Evolutionary conservation across 768 basidiomycete species (phyloP).

Genomic region (Polyporus arcularius): DNA sequence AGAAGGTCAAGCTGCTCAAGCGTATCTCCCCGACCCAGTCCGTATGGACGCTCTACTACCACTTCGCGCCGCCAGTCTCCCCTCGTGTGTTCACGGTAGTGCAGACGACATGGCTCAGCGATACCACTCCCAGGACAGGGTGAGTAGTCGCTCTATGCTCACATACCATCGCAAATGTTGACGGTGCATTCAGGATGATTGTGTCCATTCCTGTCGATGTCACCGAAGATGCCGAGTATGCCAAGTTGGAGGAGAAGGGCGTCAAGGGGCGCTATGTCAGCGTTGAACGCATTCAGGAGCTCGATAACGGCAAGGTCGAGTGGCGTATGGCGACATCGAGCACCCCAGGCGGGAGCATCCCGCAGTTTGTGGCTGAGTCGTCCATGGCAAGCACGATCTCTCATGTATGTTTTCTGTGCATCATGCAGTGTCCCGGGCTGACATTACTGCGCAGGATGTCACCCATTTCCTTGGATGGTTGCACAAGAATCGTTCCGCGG

Average conservation of each 20-base stretch:
- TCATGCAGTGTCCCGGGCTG: background rate
- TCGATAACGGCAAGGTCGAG: conserved; percentile 63
- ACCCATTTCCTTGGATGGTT: conserved; percentile 73
- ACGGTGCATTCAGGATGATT: conserved; percentile 27
- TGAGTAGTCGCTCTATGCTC: conserved; percentile 35
- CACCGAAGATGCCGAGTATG: conserved; percentile 55
- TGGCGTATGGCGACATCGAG: conserved; percentile 84
- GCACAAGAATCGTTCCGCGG: conserved; percentile 33
- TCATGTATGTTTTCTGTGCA: conserved; percentile 43
- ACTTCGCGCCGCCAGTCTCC: conserved; percentile 67
- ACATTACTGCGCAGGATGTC: conserved; percentile 54
- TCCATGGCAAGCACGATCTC: conserved; percentile 65
- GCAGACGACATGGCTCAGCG: conserved; percentile 58
- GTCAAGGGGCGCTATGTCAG: conserved; percentile 69
- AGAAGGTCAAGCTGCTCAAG: conserved; percentile 63
- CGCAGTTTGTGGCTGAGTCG: conserved; percentile 60
- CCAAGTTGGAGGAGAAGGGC: conserved; percentile 62
- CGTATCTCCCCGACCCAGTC: conserved; percentile 61
- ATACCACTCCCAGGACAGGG: conserved; percentile 57
- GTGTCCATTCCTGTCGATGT: conserved; percentile 74
- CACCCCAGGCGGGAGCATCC: conserved; percentile 69
- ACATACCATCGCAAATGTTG: background rate
- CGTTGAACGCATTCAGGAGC: conserved; percentile 65
- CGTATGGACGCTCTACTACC: conserved; percentile 76
- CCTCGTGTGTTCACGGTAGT: conserved; percentile 77